Conservation (phyloP, 2,329 filamentous ascomycete species). For the Niveomyces coronatus region DNA sequence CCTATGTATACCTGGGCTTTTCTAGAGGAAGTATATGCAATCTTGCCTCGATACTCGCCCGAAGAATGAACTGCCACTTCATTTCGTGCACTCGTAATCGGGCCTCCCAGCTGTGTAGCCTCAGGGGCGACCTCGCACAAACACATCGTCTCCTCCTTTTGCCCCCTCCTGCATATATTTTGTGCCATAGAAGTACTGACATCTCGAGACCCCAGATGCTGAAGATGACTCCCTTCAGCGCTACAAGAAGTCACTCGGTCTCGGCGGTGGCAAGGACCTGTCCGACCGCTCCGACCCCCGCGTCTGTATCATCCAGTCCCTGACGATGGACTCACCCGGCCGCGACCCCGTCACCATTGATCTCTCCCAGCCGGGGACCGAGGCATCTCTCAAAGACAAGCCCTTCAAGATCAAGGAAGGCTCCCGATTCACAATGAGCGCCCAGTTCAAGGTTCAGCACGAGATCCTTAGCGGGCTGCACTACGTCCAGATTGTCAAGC, state of each 20-base stretch:
- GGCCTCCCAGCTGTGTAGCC: no score
- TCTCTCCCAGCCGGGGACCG: conserved; percentile 61
- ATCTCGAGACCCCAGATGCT: conserved; percentile 38
- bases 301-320: conserved; percentile 85
- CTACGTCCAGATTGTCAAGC: conserved; percentile 89
- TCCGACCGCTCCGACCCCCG: conserved; percentile 73
- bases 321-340: conserved; percentile 77
- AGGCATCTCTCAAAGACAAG: conserved; percentile 73
- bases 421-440: conserved; percentile 87
- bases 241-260: conserved; percentile 94
- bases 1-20: no score
- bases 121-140: no score
- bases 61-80: no score
- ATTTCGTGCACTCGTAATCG: no score
- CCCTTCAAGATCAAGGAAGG: conserved; percentile 98
- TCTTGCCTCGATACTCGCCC: no score
- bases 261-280: conserved; percentile 62
- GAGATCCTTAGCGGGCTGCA: conserved; percentile 91
- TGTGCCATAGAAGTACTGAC: neutral
- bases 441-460: conserved; percentile 90
- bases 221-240: conserved; percentile 90
- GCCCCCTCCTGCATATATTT: no score
- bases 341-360: conserved; percentile 83
- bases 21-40: no score
- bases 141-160: no score